These are phyloP conservation scores for Gynochthodes officinalis DNA, from an alignment of 257 asterid genomes.

Conservation along the genomic window DNA sequence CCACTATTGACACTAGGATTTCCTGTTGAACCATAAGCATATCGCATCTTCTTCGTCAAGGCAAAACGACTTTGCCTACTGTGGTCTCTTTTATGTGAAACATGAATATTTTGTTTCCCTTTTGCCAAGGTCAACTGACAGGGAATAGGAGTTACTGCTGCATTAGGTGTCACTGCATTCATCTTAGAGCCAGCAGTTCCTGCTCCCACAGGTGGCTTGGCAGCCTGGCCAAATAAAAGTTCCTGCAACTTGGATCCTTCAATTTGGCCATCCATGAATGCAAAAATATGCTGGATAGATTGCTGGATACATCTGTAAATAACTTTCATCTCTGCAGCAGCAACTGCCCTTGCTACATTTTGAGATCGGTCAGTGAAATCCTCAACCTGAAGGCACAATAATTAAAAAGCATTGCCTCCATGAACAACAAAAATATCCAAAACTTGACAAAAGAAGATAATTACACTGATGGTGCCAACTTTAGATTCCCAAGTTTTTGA, in stretches of 20 bases:
- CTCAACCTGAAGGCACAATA: conserved; percentile 58
- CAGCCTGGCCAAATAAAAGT: conserved; percentile 54
- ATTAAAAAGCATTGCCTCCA: conserved; percentile 12
- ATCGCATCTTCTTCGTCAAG: conserved; percentile 27
- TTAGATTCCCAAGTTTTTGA: conserved; percentile 70
- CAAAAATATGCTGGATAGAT: conserved; percentile 39
- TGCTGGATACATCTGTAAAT: conserved; percentile 59
- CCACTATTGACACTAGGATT: conserved; percentile 16
- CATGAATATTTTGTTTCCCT: neutral
- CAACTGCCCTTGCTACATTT: conserved; percentile 91
- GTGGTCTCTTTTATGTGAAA: conserved; percentile 12
- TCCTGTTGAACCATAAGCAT: conserved; percentile 31
- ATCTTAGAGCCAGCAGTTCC: conserved; percentile 16
- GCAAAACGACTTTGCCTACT: neutral
- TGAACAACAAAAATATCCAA: neutral
- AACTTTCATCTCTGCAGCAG: conserved; percentile 51
- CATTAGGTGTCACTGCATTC: conserved; percentile 7
- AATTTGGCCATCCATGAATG: conserved; percentile 54
- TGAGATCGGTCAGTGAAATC: conserved; percentile 78
- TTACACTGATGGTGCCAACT: conserved; percentile 75
- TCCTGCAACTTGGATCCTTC: conserved; percentile 43
- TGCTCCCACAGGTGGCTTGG: conserved; percentile 20
- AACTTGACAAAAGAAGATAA: conserved; percentile 12
- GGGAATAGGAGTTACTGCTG: conserved; percentile 17
- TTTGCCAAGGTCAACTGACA: conserved; percentile 1